Evolutionary conservation across 805 yeast species (phyloP), one percentile per base, ranked within the genome.

Genomic region (Saturnispora kantuleensis): DNA sequence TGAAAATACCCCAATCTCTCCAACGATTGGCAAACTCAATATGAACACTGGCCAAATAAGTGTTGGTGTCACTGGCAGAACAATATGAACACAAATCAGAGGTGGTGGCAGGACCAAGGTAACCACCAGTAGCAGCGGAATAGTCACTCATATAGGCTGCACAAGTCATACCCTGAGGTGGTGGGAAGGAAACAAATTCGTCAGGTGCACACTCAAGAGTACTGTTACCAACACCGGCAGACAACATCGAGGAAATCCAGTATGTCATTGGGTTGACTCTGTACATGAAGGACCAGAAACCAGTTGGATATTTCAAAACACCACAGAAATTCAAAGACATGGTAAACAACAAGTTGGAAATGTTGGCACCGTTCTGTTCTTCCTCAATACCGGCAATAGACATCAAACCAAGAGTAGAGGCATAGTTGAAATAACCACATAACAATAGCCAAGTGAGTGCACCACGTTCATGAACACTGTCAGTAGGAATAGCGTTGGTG

Each of bases 241-340:
- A 63, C 45, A 81, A 58, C 53, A 76, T 60, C 36, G 77, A 79
- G 15, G 69, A 65, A 43, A 83, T 66, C 65, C 81, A 70, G 53
- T 82, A 84, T 1, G 87, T 79, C 50, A 81, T 65, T 13, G 93
- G 90, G 18, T 81, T 76, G 15, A 69, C 73, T 58, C 88, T 69
- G 69, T 81, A 83, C 86, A 83, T 79, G 69, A 81, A 83, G 37
- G 73, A 67, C 88, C 89, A 77, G 69, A 84, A 84, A n/a, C 86
- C 77, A 15, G 67, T 57, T 37, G 77, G 73, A 18, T 75, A 66
- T 12, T 74, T 77, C 65, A 84, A 66, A 37, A 81, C 85, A 71
- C 95, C 95, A 71, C 87, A 81, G 75, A 84, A 82, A 44, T 74
- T 73, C 64, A 84, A 65, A 34, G 77, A 67, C 69, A 81, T 63